These are phyloP conservation scores for Omphalotus guepiniiformis DNA, from an alignment of 768 basidiomycete species.

Conservation along the genomic window DNA sequence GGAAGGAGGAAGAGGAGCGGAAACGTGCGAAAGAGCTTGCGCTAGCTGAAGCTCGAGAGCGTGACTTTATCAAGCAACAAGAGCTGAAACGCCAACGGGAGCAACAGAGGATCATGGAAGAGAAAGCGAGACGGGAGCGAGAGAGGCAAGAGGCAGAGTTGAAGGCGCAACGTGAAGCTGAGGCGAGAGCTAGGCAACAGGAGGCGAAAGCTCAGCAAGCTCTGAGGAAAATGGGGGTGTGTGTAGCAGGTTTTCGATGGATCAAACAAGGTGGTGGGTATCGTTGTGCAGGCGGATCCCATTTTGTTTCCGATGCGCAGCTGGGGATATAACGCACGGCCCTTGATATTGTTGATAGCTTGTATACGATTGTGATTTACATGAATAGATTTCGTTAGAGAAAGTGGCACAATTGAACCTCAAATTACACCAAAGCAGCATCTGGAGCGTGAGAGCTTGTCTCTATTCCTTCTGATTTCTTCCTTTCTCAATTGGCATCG, in stretches of 20 bases:
- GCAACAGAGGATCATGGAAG: slow-evolving; percentile 17
- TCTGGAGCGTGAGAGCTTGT: too few species aligned
- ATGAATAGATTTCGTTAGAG: too few species aligned
- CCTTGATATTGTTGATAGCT: too few species aligned
- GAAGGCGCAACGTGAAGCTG: slow-evolving; percentile 14
- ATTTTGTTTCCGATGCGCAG: slow-evolving; percentile 30
- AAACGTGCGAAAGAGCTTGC: slow-evolving; percentile 14
- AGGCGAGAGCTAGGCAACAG: slow-evolving; percentile 26
- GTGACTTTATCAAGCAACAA: slow-evolving; percentile 8
- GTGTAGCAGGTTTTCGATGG: slow-evolving; percentile 43
- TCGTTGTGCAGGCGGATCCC: slow-evolving; percentile 43
- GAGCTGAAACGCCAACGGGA: slow-evolving; percentile 19
- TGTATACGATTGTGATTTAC: too few species aligned
- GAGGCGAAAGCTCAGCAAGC: slow-evolving; percentile 41
- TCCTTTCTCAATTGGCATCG: too few species aligned
- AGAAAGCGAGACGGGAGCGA: slow-evolving; percentile 17
- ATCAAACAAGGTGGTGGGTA: slow-evolving; percentile 35
- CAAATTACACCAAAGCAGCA: too few species aligned
- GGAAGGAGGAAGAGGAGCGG: neutral
- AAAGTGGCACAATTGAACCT: too few species aligned
- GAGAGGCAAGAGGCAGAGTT: slow-evolving; percentile 18
- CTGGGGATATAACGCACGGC: slow-evolving; percentile 20
- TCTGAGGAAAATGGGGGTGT: slow-evolving; percentile 45
- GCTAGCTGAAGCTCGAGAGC: slow-evolving; percentile 13
- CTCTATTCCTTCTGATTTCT: too few species aligned